Evolutionary conservation across 1,284 basidiomycete genomes (phyloP).

Genomic region (Trametes polyzona): DNA sequence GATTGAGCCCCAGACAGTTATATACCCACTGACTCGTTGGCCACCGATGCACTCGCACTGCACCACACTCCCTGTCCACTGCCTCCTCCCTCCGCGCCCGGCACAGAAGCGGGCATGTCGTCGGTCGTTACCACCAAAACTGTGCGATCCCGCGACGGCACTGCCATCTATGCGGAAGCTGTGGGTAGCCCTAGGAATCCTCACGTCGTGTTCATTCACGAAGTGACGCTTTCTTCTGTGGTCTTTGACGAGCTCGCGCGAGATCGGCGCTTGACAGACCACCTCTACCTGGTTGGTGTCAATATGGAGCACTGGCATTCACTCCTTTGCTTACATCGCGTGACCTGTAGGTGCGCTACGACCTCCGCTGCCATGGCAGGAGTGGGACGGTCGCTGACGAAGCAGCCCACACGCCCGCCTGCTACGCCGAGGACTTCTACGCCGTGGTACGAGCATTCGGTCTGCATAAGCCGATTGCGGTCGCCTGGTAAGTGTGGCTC

Average conservation of each 20-base stretch:
- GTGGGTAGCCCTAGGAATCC: constrained; percentile 41
- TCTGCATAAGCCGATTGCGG: constrained; percentile 28
- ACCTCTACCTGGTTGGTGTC: constrained; percentile 39
- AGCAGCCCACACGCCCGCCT: constrained; percentile 25
- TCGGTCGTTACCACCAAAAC: constrained; percentile 15
- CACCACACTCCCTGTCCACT: neutral
- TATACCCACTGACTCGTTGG: constrained; percentile 3
- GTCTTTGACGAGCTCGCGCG: constrained; percentile 41
- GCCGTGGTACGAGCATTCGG: constrained; percentile 33
- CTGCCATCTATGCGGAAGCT: constrained; percentile 38
- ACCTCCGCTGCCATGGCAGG: constrained; percentile 37
- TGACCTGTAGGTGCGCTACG: constrained; percentile 35
- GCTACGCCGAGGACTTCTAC: constrained; percentile 34
- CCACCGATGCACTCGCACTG: neutral
- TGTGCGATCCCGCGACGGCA: constrained; percentile 29
- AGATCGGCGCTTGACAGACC: constrained; percentile 33
- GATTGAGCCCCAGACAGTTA: constrained; percentile 14
- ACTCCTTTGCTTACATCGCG: neutral
- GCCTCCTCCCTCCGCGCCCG: neutral
- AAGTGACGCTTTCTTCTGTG: constrained; percentile 35
- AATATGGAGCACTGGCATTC: neutral
- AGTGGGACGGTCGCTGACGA: constrained; percentile 27
- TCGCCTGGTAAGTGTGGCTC: constrained; percentile 33
- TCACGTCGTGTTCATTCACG: constrained; percentile 45
- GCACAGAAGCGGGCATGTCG: neutral